phyloP scores from a whole-genome alignment of 2,329 filamentous ascomycete species.

The Colletotrichum sp. region DNA sequence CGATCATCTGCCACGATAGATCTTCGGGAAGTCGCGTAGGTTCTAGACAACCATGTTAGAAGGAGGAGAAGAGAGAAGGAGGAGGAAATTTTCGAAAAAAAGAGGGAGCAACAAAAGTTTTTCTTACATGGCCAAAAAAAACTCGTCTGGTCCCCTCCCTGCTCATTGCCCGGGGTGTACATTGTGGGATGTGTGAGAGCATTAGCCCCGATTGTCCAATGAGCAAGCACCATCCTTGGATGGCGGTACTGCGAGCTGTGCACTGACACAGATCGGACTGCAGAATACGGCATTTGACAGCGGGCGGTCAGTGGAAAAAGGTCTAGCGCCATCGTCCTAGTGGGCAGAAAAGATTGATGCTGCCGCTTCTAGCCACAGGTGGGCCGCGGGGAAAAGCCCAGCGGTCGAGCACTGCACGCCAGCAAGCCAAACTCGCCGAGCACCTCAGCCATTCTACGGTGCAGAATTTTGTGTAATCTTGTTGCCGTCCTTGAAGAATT shows the following conservation, averaged over 20 bases:
- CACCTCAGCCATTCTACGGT: neutral
- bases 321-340: neutral
- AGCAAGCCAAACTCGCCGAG: neutral
- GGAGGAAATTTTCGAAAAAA: neutral
- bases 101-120: slow-evolving; percentile 17
- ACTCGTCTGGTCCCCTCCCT: slow-evolving; percentile 14
- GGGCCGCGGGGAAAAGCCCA: slow-evolving; percentile 4
- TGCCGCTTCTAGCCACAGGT: slow-evolving; percentile 16
- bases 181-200: neutral
- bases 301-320: neutral
- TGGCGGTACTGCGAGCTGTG: neutral
- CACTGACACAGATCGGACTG: slow-evolving; percentile 15
- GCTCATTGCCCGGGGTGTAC: neutral
- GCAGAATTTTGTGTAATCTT: slow-evolving; percentile 11
- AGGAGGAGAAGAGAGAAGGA: slow-evolving; percentile 17
- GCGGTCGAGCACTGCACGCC: neutral
- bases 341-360: slow-evolving; percentile 11
- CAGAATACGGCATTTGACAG: slow-evolving; percentile 4
- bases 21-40: slow-evolving; percentile 21
- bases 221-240: slow-evolving; percentile 10
- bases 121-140: slow-evolving; percentile 20
- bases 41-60: slow-evolving; percentile 21
- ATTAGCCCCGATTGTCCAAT: slow-evolving; percentile 15
- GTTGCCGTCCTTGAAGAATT: slow-evolving; percentile 15
- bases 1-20: slow-evolving; percentile 26